phyloP scores from a whole-genome alignment of 768 basidiomycete genomes.

The Roridomyces roridus region DNA sequence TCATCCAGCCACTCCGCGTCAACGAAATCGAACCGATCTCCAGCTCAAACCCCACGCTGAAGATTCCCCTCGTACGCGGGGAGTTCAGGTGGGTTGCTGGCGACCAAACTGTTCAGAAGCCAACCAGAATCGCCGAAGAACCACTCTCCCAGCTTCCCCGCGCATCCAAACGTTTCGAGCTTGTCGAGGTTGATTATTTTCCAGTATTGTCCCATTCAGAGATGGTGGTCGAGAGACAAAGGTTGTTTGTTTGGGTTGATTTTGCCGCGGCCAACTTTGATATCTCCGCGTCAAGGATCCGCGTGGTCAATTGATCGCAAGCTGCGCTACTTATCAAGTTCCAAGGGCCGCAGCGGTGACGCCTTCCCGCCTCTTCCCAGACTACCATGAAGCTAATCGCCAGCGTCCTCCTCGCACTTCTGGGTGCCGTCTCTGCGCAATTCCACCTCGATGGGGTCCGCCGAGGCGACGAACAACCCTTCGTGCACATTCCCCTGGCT shows the following conservation, averaged over 20 bases:
- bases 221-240: no score
- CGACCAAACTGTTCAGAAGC: neutral
- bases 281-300: no score
- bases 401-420: constrained; percentile 6
- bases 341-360: no score
- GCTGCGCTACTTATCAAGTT: no score
- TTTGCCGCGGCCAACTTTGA: no score
- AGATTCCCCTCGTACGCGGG: constrained; percentile 16
- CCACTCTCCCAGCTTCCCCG: constrained; percentile 12
- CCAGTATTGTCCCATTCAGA: constrained; percentile 16
- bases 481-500: constrained; percentile 18
- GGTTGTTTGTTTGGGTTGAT: no score
- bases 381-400: no score
- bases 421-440: no score
- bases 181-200: constrained; percentile 16
- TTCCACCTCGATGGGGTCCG: neutral
- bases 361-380: no score
- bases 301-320: no score
- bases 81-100: neutral
- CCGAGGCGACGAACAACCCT: constrained; percentile 18
- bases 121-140: neutral
- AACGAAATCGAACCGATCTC: constrained; percentile 26
- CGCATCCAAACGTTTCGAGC: neutral
- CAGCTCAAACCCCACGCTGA: constrained; percentile 28
- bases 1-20: constrained; percentile 4